A percentile compares a stretch with the other conserved stretches of the same genome.
Evolutionary conservation across 495 filamentous ascomycete genomes (phyloP).

Genomic region (Thermochaetoides thermophila): DNA sequence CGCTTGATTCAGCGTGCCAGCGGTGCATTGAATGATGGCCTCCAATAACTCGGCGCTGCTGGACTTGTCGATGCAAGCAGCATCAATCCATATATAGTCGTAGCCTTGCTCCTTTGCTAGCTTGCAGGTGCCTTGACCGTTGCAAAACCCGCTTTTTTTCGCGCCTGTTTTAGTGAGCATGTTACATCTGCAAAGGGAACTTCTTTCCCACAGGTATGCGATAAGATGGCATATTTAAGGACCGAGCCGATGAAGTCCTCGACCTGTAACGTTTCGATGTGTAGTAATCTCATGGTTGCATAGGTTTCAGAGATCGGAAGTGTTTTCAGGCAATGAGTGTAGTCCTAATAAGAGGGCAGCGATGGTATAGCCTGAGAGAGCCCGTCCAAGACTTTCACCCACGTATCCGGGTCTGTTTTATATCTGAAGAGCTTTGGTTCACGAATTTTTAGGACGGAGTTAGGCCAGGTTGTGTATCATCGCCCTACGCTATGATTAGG

Average conservation of each 20-base stretch:
- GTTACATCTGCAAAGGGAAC: conserved; percentile 17
- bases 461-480: no score
- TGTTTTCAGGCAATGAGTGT: no score
- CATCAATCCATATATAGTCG: conserved; percentile 28
- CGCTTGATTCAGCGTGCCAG: conserved; percentile 17
- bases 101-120: conserved; percentile 8
- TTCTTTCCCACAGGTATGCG: conserved; percentile 23
- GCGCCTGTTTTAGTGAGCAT: not conserved
- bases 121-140: conserved; percentile 20
- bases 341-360: no score
- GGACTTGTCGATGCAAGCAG: conserved; percentile 29
- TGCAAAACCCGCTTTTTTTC: not conserved
- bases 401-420: no score
- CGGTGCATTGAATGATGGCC: conserved; percentile 34
- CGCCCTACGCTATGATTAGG: no score
- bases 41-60: conserved; percentile 29
- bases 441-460: no score
- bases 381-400: no score
- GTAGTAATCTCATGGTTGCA: not conserved
- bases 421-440: no score
- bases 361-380: no score
- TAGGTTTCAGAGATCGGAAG: no score
- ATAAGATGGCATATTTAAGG: conserved; percentile 21
- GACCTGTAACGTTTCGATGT: not conserved
- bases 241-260: not conserved